Evolutionary conservation across 352 stramenopile species (phyloP).

Genomic region (Globisporangium recalcitrans): DNA sequence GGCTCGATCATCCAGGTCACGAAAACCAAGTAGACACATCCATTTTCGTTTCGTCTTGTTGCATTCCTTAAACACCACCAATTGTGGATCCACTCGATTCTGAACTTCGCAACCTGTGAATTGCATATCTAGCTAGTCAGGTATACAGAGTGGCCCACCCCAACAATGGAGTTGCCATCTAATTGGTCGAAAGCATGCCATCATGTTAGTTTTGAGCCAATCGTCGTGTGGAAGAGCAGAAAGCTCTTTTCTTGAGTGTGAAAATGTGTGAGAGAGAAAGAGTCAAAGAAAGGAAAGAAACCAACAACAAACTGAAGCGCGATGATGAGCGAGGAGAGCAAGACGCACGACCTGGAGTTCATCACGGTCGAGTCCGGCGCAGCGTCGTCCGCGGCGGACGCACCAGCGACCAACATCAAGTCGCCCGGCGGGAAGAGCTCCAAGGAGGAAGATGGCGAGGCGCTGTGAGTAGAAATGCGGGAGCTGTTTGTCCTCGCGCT

Average conservation of each 20-base stretch:
- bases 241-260: not conserved
- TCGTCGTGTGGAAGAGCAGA: not conserved
- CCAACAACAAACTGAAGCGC: not conserved
- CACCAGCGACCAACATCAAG: conserved; percentile 19
- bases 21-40: conserved; percentile 58
- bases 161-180: too few relatives aligned
- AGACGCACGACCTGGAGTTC: conserved; percentile 70
- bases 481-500: not conserved
- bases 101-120: too few relatives aligned
- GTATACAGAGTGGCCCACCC: not conserved
- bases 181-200: conserved; percentile 19
- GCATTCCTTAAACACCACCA: too few relatives aligned
- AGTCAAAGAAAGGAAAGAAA: not conserved
- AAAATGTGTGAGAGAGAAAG: not conserved
- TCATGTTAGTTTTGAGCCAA: conserved; percentile 7
- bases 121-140: not conserved
- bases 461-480: conserved; percentile 37
- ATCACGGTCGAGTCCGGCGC: conserved; percentile 51
- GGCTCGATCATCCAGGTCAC: conserved; percentile 79
- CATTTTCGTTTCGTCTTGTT: not conserved
- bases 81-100: too few relatives aligned
- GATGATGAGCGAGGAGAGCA: conserved; percentile 67
- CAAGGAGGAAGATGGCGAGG: conserved; percentile 43
- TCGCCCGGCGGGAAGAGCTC: conserved; percentile 4
- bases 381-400: conserved; percentile 7